A percentile compares a stretch with the other conserved stretches of the same genome.
phyloP scores from a whole-genome alignment of 179 eudicot species.

The Corrigiola litoralis region DNA sequence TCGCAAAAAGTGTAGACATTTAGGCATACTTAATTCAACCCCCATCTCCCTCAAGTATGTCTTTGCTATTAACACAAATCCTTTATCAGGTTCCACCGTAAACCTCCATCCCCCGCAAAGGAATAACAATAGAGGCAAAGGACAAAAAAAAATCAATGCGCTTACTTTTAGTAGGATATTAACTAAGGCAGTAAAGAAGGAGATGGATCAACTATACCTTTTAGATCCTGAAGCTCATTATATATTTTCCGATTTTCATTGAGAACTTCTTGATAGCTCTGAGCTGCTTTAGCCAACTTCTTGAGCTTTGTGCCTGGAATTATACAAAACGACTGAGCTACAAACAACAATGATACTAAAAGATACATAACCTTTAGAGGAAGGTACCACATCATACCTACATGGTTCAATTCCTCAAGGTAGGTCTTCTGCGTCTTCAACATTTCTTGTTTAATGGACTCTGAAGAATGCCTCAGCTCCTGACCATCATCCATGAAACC shows the following conservation, averaged over 20 bases:
- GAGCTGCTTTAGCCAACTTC: conserved; percentile 57
- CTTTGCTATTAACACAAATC: not conserved
- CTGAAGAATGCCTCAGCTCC: conserved; percentile 73
- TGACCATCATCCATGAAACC: conserved; percentile 28
- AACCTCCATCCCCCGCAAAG: not conserved
- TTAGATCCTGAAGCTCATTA: conserved; percentile 92
- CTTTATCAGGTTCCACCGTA: not conserved
- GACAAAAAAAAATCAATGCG: not conserved
- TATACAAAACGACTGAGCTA: not conserved
- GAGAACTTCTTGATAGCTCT: conserved; percentile 56
- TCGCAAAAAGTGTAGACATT: too few relatives aligned
- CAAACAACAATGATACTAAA: not conserved
- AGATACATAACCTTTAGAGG: not conserved
- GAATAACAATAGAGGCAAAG: not conserved
- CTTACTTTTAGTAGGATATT: not conserved
- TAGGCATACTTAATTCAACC: too few relatives aligned
- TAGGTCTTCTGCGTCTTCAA: conserved; percentile 56
- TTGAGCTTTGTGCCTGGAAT: conserved; percentile 59
- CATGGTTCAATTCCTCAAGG: conserved; percentile 46
- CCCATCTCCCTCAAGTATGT: too few relatives aligned
- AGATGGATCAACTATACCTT: conserved; percentile 48
- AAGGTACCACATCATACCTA: conserved; percentile 48
- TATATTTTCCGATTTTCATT: conserved; percentile 79
- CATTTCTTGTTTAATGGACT: conserved; percentile 64
- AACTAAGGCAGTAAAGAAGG: not conserved